Evolutionary conservation across 495 filamentous ascomycete species (phyloP), one percentile per base, ranked within the genome.

Genomic region (Immersiella caudata): DNA sequence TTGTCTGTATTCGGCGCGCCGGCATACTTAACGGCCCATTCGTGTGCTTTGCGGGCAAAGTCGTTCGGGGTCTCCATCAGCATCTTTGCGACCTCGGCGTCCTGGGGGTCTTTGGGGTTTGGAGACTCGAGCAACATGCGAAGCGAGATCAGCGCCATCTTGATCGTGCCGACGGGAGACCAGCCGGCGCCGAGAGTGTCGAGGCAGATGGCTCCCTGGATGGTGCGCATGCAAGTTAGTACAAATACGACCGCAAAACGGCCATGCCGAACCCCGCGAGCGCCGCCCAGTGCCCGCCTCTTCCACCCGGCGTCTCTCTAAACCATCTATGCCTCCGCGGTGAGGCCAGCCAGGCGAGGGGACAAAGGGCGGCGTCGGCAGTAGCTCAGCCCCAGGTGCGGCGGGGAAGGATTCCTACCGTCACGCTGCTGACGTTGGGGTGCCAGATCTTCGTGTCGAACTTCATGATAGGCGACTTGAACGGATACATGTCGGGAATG

Each of bases 401-500:
- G 5, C 40, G 29, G 35, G 59, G 21, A 7, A 49, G 62, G 50
- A 12, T 11, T n/a, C 89, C 75, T 79, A 97, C 94, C 59, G 95
- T 99, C 77, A 97, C 92, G 73, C 90, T 94, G 85, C 90, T 93
- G 79, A 99, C 87, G 78, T 99, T 99, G 36, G 95, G 95, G 79
- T 99, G 95, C 96, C 96, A 99, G 66, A 99, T 90, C 78, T 90
- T 96, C 71, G 96, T 99, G 70, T 90, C 86, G 69, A 99, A 98
- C 75, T 88, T 91, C 93, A 98, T 97, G 36, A 88, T 78, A 11
- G 96, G 95, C 14, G 95, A 94, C 52, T 91, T 88, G 80, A 99
- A 99, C 0, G 95, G 95, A 74, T 99, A 99, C 64, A 94, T 93
- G 54, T 82, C 85, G 1, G 94, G 93, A 55, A 99, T 93, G 70